Evolutionary conservation across 106 monocot species (phyloP).

Genomic region (Dioscorea dumetorum): DNA sequence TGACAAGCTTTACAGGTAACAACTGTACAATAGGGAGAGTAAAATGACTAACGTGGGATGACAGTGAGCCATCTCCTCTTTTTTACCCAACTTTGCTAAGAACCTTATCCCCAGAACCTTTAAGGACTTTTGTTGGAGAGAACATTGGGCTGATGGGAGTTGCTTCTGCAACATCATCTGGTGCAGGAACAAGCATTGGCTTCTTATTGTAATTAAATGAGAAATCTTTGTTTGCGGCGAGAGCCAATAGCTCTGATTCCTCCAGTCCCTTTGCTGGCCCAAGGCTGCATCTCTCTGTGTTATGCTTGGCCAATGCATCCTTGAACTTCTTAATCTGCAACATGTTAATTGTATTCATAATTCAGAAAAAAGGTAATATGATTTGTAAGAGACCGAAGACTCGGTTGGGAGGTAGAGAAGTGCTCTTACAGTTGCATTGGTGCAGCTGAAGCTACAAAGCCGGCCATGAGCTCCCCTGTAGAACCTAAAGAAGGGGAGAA

Average conservation of each 20-base stretch:
- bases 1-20: too few relatives aligned
- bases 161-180: slow-evolving; percentile 4
- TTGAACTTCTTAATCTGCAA: slow-evolving; percentile 94
- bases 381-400: too few relatives aligned
- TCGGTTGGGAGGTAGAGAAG: not conserved
- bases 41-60: too few relatives aligned
- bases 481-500: slow-evolving; percentile 95
- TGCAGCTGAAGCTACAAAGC: slow-evolving; percentile 97
- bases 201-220: slow-evolving; percentile 43
- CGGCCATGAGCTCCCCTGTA: slow-evolving; percentile 89
- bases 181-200: not conserved
- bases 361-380: not conserved
- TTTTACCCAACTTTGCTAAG: slow-evolving; percentile 28
- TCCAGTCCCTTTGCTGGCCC: slow-evolving; percentile 86
- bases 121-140: not conserved
- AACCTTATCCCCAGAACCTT: slow-evolving; percentile 14
- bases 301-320: slow-evolving; percentile 83
- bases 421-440: slow-evolving; percentile 72
- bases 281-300: slow-evolving; percentile 66
- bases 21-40: too few relatives aligned
- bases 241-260: slow-evolving; percentile 69
- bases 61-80: not conserved
- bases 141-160: slow-evolving; percentile 6
- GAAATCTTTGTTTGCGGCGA: slow-evolving; percentile 79
- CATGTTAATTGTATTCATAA: not conserved